These are phyloP conservation scores for Pichia deserticola DNA, from an alignment of 805 yeast genomes.

Conservation along the genomic window DNA sequence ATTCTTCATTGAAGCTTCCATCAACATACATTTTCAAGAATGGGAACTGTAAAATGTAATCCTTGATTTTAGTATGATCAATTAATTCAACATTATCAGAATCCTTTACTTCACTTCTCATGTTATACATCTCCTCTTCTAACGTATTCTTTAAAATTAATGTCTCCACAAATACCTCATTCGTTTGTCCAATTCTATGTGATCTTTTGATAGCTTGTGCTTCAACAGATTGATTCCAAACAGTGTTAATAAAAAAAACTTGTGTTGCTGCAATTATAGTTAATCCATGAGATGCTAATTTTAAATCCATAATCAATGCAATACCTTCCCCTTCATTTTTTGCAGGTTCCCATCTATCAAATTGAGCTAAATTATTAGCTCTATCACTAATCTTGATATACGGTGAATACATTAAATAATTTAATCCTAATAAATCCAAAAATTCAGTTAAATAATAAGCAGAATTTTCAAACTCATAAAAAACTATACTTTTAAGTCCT, in stretches of 20 bases:
- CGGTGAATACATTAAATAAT: constrained; percentile 58
- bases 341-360: constrained; percentile 32
- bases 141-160: constrained; percentile 53
- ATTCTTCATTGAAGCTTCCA: constrained; percentile 28
- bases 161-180: constrained; percentile 64
- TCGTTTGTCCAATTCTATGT: constrained; percentile 64
- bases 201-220: constrained; percentile 76
- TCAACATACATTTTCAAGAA: constrained; percentile 34
- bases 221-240: constrained; percentile 61
- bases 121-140: constrained; percentile 59
- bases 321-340: constrained; percentile 40
- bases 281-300: constrained; percentile 61
- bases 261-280: constrained; percentile 62
- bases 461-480: constrained; percentile 64
- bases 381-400: constrained; percentile 45
- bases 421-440: constrained; percentile 52
- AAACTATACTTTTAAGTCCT: constrained; percentile 50
- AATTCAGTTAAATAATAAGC: constrained; percentile 63
- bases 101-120: constrained; percentile 19
- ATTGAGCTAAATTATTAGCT: constrained; percentile 44
- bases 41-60: constrained; percentile 42
- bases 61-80: constrained; percentile 53
- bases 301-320: constrained; percentile 57
- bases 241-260: constrained; percentile 65
- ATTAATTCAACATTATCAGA: constrained; percentile 35